A percentile compares a stretch with the other conserved stretches of the same genome.
Evolutionary conservation across 2,329 filamentous ascomycete species (phyloP).

Genomic region (Leptographium radiaticola): DNA sequence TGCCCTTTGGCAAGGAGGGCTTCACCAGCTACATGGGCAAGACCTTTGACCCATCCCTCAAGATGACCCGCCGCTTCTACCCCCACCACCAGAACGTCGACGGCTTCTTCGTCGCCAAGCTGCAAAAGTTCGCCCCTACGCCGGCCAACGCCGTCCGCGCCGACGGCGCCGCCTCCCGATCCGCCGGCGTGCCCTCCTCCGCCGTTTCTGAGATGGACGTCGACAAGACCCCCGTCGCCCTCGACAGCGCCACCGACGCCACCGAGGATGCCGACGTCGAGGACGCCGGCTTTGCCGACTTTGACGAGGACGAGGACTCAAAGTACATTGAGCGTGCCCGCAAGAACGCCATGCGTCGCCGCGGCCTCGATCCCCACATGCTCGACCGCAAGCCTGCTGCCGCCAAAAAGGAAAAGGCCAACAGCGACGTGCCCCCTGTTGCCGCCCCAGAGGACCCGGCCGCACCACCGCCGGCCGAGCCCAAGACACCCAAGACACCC

Average conservation of each 20-base stretch:
- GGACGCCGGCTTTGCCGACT: conserved; percentile 47
- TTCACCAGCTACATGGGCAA: conserved; percentile 89
- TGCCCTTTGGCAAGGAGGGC: conserved; percentile 83
- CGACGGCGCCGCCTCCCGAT: not conserved
- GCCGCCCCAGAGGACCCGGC: not conserved
- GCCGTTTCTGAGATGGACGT: conserved; percentile 20
- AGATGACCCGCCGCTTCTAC: conserved; percentile 74
- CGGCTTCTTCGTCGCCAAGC: conserved; percentile 96
- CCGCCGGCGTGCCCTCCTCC: not conserved
- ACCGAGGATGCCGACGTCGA: conserved; percentile 20
- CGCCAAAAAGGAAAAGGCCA: conserved; percentile 2
- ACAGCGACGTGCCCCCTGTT: not conserved
- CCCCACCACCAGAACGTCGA: conserved; percentile 68
- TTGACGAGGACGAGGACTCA: conserved; percentile 60
- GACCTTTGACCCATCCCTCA: conserved; percentile 75
- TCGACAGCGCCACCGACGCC: conserved; percentile 27
- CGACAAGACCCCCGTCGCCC: conserved; percentile 57
- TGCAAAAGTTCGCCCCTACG: conserved; percentile 80
- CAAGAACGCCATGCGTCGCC: conserved; percentile 58
- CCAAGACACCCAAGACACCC: conserved; percentile 6
- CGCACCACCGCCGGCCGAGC: not conserved
- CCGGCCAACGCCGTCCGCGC: conserved; percentile 39
- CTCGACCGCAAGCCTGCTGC: conserved; percentile 23
- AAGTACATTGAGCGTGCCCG: conserved; percentile 62
- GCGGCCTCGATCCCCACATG: conserved; percentile 59